Conservation (phyloP, 179 eudicot species). For the Sideroxylon spinosum region DNA sequence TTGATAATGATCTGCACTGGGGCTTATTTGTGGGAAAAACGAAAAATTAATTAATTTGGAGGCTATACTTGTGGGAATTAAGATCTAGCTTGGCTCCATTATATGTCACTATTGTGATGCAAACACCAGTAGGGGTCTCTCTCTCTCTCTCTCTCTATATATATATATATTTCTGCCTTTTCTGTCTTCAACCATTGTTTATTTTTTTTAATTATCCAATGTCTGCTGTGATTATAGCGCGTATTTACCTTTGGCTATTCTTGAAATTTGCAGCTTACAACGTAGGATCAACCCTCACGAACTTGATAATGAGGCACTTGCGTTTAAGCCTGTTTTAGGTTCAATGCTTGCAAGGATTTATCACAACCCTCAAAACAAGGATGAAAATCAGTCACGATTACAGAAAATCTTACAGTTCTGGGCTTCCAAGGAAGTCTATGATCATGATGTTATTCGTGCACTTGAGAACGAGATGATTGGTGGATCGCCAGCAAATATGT, state of each 20-base stretch:
- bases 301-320: constrained; percentile 93
- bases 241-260: constrained; percentile 8
- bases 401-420: constrained; percentile 90
- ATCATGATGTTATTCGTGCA: constrained; percentile 61
- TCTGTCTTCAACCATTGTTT: neutral
- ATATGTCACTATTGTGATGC: too few relatives aligned
- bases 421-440: constrained; percentile 95
- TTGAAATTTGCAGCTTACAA: constrained; percentile 65
- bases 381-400: constrained; percentile 81
- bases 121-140: neutral
- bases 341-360: constrained; percentile 83
- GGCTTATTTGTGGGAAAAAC: neutral
- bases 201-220: neutral
- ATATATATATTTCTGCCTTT: too few relatives aligned
- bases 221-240: neutral
- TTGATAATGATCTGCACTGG: neutral
- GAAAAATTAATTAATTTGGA: neutral
- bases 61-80: neutral
- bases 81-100: neutral
- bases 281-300: constrained; percentile 71
- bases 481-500: constrained; percentile 46
- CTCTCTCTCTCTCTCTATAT: neutral
- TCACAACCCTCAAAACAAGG: constrained; percentile 85
- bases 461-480: constrained; percentile 85
- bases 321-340: constrained; percentile 84